A percentile compares a stretch with the other conserved stretches of the same genome.
Evolutionary conservation across 2,329 filamentous ascomycete species (phyloP).

Genomic region (Didymella arachidicola): DNA sequence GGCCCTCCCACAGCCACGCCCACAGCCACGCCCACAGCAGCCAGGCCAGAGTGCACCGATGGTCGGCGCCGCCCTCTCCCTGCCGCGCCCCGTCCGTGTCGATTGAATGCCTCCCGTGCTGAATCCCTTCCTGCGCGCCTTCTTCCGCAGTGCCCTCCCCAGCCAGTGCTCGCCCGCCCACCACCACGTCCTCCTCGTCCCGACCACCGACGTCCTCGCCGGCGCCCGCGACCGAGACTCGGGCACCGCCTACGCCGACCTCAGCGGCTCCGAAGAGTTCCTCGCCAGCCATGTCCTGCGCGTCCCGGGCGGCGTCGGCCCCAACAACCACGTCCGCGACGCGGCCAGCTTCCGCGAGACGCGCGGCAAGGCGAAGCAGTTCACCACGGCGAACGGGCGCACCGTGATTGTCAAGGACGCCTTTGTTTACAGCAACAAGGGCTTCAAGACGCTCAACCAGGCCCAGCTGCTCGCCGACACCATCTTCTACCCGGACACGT

Average conservation of each 20-base stretch:
- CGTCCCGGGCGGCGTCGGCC: constrained; percentile 66
- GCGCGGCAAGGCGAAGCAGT: constrained; percentile 92
- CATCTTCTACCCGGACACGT: constrained; percentile 87
- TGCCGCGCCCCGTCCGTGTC: constrained; percentile 40
- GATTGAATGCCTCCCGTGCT: constrained; percentile 89
- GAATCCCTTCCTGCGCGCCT: constrained; percentile 98
- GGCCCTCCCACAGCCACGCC: constrained; percentile 21
- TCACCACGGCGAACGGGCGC: constrained; percentile 88
- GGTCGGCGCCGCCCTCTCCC: constrained; percentile 32
- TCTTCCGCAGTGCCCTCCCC: constrained; percentile 95
- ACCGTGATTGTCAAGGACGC: constrained; percentile 95
- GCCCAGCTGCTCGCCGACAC: constrained; percentile 84
- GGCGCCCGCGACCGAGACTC: constrained; percentile 88
- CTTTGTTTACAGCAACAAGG: constrained; percentile 95
- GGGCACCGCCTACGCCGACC: constrained; percentile 76
- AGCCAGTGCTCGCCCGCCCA: constrained; percentile 90
- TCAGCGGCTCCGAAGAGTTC: constrained; percentile 91
- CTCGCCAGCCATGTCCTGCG: constrained; percentile 95
- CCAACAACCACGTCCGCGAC: constrained; percentile 59
- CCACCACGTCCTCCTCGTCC: constrained; percentile 92
- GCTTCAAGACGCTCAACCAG: constrained; percentile 91
- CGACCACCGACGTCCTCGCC: constrained; percentile 89
- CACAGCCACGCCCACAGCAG: neutral
- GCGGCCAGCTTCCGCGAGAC: constrained; percentile 74
- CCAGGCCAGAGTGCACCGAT: constrained; percentile 36